Evolutionary conservation across 1,284 basidiomycete genomes (phyloP).

Genomic region (Sphaerobolus stellatus): DNA sequence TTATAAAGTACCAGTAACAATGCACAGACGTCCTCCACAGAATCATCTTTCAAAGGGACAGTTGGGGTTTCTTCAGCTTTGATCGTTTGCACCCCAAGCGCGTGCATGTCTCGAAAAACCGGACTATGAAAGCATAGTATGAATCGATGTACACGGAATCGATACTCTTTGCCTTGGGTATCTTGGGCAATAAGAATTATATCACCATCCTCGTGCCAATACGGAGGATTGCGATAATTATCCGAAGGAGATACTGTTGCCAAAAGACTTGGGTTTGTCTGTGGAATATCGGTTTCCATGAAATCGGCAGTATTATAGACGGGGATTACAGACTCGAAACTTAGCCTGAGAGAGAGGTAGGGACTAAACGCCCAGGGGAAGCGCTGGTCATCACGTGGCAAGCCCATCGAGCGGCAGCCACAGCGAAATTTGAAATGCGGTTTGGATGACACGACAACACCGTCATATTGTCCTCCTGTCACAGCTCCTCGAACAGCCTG

Average conservation of each 20-base stretch:
- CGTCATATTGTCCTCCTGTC: not conserved
- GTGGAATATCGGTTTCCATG: too few species aligned
- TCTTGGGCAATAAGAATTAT: not conserved
- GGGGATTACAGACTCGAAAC: too few species aligned
- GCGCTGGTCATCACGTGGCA: too few species aligned
- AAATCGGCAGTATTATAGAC: too few species aligned
- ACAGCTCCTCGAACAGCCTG: too few species aligned
- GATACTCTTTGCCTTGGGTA: not conserved
- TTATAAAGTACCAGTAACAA: constrained; percentile 1
- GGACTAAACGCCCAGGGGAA: too few species aligned
- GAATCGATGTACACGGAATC: not conserved
- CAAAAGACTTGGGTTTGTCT: too few species aligned
- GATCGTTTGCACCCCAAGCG: not conserved
- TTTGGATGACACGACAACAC: not conserved
- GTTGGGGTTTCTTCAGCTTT: not conserved
- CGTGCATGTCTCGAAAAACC: not conserved
- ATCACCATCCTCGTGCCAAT: constrained; percentile 3
- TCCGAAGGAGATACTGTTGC: too few species aligned
- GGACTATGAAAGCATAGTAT: not conserved
- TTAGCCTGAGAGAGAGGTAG: too few species aligned
- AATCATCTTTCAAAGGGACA: constrained; percentile 2
- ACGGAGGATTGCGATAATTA: not conserved
- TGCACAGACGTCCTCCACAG: not conserved
- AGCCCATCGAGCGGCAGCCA: too few species aligned
- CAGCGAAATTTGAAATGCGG: too few species aligned